Evolutionary conservation across 495 filamentous ascomycete species (phyloP).

Genomic region (Penicillium flavigenum): DNA sequence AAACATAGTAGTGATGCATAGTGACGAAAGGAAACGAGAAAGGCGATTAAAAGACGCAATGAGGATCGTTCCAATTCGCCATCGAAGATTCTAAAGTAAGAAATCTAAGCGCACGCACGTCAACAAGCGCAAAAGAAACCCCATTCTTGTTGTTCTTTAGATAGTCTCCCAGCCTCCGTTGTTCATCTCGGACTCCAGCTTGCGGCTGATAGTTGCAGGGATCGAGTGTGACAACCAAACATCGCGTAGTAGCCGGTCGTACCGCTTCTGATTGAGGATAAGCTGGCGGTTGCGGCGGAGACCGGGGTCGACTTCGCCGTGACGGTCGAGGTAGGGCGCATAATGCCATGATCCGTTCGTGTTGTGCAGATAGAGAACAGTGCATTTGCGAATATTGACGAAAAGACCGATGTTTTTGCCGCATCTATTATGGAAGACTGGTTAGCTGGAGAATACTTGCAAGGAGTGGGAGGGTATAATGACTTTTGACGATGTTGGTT

Average conservation of each 20-base stretch:
- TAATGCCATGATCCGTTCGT: conserved; percentile 78
- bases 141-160: conserved; percentile 34
- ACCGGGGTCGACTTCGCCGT: conserved; percentile 88
- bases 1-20: not conserved
- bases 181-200: conserved; percentile 91
- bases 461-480: not conserved
- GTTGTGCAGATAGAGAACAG: conserved; percentile 78
- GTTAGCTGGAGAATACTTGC: not conserved
- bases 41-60: not conserved
- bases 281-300: conserved; percentile 80
- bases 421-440: conserved; percentile 57
- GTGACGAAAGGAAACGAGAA: not conserved
- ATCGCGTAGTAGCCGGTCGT: conserved; percentile 80
- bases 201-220: conserved; percentile 83
- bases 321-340: conserved; percentile 91
- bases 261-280: conserved; percentile 88
- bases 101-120: conserved; percentile 1
- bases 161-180: conserved; percentile 97
- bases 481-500: conserved; percentile 86
- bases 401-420: conserved; percentile 85
- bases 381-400: conserved; percentile 95
- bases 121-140: not conserved
- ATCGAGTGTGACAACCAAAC: conserved; percentile 86
- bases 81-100: not conserved
- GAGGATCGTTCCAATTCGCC: not conserved